A percentile compares a stretch with the other conserved stretches of the same genome.
phyloP scores from a whole-genome alignment of 1,284 basidiomycete genomes.

The Malassezia psittaci region DNA sequence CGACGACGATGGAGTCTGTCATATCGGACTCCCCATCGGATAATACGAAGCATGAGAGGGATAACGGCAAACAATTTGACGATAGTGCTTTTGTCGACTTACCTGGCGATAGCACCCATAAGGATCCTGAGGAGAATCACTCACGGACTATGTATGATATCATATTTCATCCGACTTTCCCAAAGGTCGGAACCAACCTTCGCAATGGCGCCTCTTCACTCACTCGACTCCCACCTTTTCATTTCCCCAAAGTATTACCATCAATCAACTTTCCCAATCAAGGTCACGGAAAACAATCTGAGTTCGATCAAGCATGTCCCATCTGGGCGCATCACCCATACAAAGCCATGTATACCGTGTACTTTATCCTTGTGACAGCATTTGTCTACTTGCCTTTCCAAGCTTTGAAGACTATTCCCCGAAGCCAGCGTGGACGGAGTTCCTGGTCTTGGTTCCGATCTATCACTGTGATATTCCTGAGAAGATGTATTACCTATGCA shows the following conservation, averaged over 20 bases:
- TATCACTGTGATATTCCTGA: conserved; percentile 30
- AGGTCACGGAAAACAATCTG: conserved; percentile 28
- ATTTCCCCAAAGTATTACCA: conserved; percentile 8
- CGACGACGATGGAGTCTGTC: too few relatives aligned
- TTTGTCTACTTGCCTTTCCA: conserved; percentile 29
- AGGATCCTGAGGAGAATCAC: too few relatives aligned
- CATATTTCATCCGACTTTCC: neutral
- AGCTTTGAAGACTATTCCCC: conserved; percentile 23
- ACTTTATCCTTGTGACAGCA: conserved; percentile 34
- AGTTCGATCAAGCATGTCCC: conserved; percentile 31
- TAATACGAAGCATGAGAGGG: too few relatives aligned
- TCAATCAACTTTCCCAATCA: conserved; percentile 35
- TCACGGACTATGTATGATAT: neutral
- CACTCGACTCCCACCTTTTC: neutral
- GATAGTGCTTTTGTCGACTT: too few relatives aligned
- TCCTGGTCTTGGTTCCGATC: conserved; percentile 39
- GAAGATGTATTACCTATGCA: conserved; percentile 31
- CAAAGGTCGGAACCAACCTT: neutral
- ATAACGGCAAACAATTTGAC: too few relatives aligned
- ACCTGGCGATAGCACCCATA: too few relatives aligned
- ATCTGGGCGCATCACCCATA: conserved; percentile 34
- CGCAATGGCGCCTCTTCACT: neutral
- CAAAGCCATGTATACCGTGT: conserved; percentile 34
- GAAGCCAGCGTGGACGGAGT: conserved; percentile 21
- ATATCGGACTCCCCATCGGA: too few relatives aligned